These are phyloP conservation scores for Malus domestica DNA, from an alignment of 306 rosid species.

Conservation along the genomic window ASM211411v1 NC_041803.1:12958501-12959000, in stretches of 20 bases:
- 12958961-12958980: too few relatives aligned
- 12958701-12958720: slow-evolving; percentile 8
- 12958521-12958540: not conserved
- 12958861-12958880: too few relatives aligned
- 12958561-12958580: slow-evolving; percentile 2
- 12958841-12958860: fast-evolving
- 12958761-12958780: too few relatives aligned
- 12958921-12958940: not conserved
- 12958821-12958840: too few relatives aligned
- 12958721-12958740: slow-evolving; percentile 18
- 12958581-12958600: not conserved
- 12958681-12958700: slow-evolving; percentile 10
- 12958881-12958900: too few relatives aligned
- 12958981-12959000: not conserved
- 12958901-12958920: not conserved
- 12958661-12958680: slow-evolving; percentile 1
- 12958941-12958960: not conserved
- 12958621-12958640: slow-evolving; percentile 8
- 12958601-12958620: slow-evolving; percentile 1
- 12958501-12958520: not conserved
- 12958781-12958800: slow-evolving; percentile 3
- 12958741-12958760: not conserved
- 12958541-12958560: not conserved
- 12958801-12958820: not conserved
- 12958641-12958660: not conserved